Evolutionary conservation across 805 yeast genomes (phyloP), one percentile per base, ranked within the genome.

Genomic region (Cyberlindnera suaveolens): DNA sequence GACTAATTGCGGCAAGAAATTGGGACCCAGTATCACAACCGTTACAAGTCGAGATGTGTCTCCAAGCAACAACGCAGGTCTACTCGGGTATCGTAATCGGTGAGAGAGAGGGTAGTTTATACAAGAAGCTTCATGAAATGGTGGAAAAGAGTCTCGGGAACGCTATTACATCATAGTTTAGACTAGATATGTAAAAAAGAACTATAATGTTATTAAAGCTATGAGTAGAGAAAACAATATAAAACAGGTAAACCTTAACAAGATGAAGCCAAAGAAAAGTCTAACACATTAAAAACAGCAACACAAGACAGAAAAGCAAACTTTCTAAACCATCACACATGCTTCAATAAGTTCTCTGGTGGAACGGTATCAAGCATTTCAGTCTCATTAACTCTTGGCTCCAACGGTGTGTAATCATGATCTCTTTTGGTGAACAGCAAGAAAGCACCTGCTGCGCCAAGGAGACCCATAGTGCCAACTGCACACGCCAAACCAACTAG

Each of bases 401-500:
- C 66, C 27, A 79, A 53, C 13, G 78, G 71, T 32, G 59, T 62
- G 50, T 75, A 70, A 5, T 65, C 63, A 14, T 70, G 71, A 8
- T 64, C 59, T 34, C 68, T 60, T 40, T 63, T 63, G 41, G 60
- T 66, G 53, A 63, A 65, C 42, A 61, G 60, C 38, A 63, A 61
- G 38, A 55, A 51, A 6, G 60, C 68, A 31, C 72, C 72, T 5
- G 67, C 49, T 23, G 66, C 61, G 43, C 72, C 84, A 42, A 65
- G 53, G 16, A 60, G 60, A 38, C 65, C 57, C 33, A 71, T 58
- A 1, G 75, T 70, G 16, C 69, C 86, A 29, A 85, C 51, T 0
- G 91, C 78, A 42, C 81, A 66, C 0, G 89, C 93, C 34, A 82
- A 68, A 0, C 85, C 78, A 36, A 84, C 74, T 26, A 85, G 72